A percentile compares a stretch with the other conserved stretches of the same genome.
Evolutionary conservation across 768 basidiomycete genomes (phyloP).

Genomic region (Trametes coccinea): DNA sequence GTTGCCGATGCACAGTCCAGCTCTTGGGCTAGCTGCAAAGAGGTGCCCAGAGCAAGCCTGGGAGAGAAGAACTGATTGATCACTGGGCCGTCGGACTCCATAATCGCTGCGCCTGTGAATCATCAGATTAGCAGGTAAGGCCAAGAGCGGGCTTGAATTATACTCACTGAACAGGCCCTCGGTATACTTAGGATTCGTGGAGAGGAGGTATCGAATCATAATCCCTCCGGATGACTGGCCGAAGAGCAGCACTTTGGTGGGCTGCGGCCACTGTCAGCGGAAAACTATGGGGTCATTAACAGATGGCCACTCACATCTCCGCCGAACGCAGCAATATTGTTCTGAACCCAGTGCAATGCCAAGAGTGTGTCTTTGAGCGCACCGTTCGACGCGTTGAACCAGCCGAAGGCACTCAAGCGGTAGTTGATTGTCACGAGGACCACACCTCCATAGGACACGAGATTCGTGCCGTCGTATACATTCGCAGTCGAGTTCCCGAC

Average conservation of each 20-base stretch:
- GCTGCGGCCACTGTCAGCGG: not conserved
- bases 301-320: slow-evolving; percentile 8
- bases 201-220: slow-evolving; percentile 15
- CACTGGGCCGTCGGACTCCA: slow-evolving; percentile 11
- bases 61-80: slow-evolving; percentile 5
- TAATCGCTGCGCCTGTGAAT: slow-evolving; percentile 9
- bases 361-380: slow-evolving; percentile 11
- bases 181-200: slow-evolving; percentile 9
- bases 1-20: slow-evolving; percentile 8
- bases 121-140: too few species aligned
- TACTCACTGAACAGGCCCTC: slow-evolving; percentile 14
- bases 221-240: slow-evolving; percentile 13
- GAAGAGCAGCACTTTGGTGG: slow-evolving; percentile 9
- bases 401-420: slow-evolving; percentile 11
- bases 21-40: slow-evolving; percentile 2
- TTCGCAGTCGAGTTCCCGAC: slow-evolving; percentile 13
- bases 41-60: not conserved
- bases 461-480: slow-evolving; percentile 16
- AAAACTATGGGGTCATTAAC: not conserved
- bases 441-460: slow-evolving; percentile 15
- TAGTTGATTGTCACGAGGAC: slow-evolving; percentile 16
- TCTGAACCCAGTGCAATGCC: slow-evolving; percentile 16
- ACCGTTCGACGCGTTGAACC: slow-evolving; percentile 18
- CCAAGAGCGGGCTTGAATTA: too few species aligned
- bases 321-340: slow-evolving; percentile 16